Evolutionary conservation across 371 early-diverging fungal species (phyloP).

Genomic region (Batkoa obscura): DNA sequence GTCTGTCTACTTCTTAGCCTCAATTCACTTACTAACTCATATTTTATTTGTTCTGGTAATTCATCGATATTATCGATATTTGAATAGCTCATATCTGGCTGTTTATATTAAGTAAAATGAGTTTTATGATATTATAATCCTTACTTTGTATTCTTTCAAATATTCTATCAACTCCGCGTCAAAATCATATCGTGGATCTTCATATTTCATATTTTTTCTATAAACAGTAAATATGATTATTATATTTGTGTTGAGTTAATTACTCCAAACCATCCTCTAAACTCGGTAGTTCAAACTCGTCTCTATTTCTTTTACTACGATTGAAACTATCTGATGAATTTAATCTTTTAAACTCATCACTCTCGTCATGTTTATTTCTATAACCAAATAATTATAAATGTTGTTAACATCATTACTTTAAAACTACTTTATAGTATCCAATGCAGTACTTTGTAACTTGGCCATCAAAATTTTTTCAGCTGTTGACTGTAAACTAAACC

Average conservation of each 20-base stretch:
- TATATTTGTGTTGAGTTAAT: neutral
- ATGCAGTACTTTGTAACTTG: too few relatives aligned
- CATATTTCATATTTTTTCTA: constrained; percentile 10
- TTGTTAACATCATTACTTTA: too few relatives aligned
- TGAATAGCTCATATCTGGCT: constrained; percentile 35
- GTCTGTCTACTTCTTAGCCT: constrained; percentile 64
- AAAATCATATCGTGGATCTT: constrained; percentile 46
- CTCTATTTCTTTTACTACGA: constrained; percentile 21
- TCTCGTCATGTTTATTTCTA: too few relatives aligned
- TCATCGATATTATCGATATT: constrained; percentile 37
- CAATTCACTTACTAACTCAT: constrained; percentile 76
- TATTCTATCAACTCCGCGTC: constrained; percentile 35
- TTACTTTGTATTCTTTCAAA: constrained; percentile 26
- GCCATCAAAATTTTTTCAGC: too few relatives aligned
- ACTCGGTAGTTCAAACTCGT: constrained; percentile 56
- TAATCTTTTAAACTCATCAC: neutral
- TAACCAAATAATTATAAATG: too few relatives aligned
- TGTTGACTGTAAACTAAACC: too few relatives aligned
- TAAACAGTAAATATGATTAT: neutral
- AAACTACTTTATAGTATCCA: too few relatives aligned
- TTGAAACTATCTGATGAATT: neutral
- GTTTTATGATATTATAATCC: too few relatives aligned
- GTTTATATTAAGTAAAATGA: constrained; percentile 11
- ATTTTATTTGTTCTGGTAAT: constrained; percentile 70
- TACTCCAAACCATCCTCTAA: constrained; percentile 12